Evolutionary conservation across 2,329 filamentous ascomycete species (phyloP).

Genomic region (Cryphonectria radicalis): DNA sequence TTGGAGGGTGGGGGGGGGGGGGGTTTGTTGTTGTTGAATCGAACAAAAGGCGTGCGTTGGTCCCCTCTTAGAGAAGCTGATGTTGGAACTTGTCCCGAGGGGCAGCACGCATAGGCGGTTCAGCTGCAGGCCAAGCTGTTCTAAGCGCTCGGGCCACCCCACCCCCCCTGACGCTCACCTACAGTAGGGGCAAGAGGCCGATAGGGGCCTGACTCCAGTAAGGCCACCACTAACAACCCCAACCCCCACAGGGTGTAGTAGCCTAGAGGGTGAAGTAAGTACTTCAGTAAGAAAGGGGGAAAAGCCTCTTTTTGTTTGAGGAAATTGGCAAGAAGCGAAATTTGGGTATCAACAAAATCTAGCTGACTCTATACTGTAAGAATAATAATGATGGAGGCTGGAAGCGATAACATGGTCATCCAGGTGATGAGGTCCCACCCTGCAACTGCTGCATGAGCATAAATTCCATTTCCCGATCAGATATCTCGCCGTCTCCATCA

Average conservation of each 20-base stretch:
- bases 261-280: neutral
- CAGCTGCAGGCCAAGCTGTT: constrained; percentile 29
- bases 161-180: constrained; percentile 12
- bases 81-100: constrained; percentile 23
- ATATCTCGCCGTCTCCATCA: constrained; percentile 38
- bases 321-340: neutral
- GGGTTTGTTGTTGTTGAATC: neutral
- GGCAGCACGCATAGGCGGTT: constrained; percentile 25
- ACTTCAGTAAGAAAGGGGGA: neutral
- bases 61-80: neutral
- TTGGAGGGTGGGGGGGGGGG: too few species aligned
- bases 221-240: neutral
- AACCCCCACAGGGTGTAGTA: neutral
- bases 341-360: constrained; percentile 3
- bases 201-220: neutral
- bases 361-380: neutral
- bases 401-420: neutral
- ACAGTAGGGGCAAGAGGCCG: neutral
- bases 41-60: neutral
- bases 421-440: constrained; percentile 30
- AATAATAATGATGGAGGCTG: neutral
- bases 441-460: constrained; percentile 51
- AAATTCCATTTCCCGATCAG: constrained; percentile 55
- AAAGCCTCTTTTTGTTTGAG: neutral
- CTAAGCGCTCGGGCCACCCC: constrained; percentile 24